Evolutionary conservation across 495 filamentous ascomycete species (phyloP).

Genomic region (Penicillium samsonianum): DNA sequence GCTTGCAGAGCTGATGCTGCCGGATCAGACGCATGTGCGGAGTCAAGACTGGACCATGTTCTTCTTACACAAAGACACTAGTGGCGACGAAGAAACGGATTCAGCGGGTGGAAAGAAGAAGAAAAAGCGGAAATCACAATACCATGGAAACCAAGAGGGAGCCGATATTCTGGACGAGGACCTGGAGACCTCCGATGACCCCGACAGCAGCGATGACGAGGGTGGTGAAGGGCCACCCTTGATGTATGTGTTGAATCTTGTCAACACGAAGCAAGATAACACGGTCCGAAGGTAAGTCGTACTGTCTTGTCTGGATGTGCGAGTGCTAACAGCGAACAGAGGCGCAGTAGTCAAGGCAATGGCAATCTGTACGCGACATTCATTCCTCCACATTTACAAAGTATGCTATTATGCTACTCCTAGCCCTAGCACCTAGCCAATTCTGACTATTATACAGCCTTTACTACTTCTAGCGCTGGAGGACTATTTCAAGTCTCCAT

Average conservation of each 20-base stretch:
- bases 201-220: slow-evolving; percentile 59
- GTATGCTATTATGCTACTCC: slow-evolving; percentile 50
- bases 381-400: slow-evolving; percentile 99
- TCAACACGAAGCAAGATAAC: slow-evolving; percentile 96
- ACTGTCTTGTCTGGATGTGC: not conserved
- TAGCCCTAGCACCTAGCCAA: not conserved
- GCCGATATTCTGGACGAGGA: slow-evolving; percentile 49
- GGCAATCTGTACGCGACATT: slow-evolving; percentile 98
- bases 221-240: slow-evolving; percentile 78
- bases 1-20: slow-evolving; percentile 98
- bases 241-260: slow-evolving; percentile 95
- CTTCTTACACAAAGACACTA: slow-evolving; percentile 94
- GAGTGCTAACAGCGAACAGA: slow-evolving; percentile 41
- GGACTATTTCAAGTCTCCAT: slow-evolving; percentile 94
- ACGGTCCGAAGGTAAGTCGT: slow-evolving; percentile 70
- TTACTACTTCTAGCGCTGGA: slow-evolving; percentile 92
- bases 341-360: slow-evolving; percentile 97
- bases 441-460: slow-evolving; percentile 57
- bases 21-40: slow-evolving; percentile 92
- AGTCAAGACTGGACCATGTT: slow-evolving; percentile 99
- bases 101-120: slow-evolving; percentile 56
- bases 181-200: slow-evolving; percentile 46
- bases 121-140: slow-evolving; percentile 48
- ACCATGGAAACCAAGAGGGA: slow-evolving; percentile 54
- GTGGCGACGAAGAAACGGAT: slow-evolving; percentile 72